A percentile compares a stretch with the other conserved stretches of the same genome.
Evolutionary conservation across 2,329 filamentous ascomycete species (phyloP).

Genomic region (Akanthomyces lecanii): DNA sequence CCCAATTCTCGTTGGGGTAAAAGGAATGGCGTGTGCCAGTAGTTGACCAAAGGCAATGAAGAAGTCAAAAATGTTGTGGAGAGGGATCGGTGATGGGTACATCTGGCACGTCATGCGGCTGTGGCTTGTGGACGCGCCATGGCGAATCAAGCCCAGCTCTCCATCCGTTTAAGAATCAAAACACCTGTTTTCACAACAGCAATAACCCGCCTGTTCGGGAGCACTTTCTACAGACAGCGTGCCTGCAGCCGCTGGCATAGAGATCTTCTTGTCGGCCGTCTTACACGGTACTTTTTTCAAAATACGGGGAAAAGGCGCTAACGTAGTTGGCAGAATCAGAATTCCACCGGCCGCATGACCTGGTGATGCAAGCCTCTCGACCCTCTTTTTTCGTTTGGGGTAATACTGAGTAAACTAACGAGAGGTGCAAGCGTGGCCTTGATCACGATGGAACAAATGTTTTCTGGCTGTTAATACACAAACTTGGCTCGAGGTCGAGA

Average conservation of each 20-base stretch:
- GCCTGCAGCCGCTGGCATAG: no score
- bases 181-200: no score
- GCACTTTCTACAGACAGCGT: no score
- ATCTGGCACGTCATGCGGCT: neutral
- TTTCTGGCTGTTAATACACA: no score
- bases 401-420: neutral
- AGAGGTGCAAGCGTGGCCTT: no score
- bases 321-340: neutral
- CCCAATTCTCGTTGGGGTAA: constrained; percentile 8
- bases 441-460: no score
- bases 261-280: no score
- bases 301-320: neutral
- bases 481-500: neutral
- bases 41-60: neutral
- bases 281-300: neutral
- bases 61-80: neutral
- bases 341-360: constrained; percentile 12
- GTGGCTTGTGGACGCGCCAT: neutral
- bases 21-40: neutral
- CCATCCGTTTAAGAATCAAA: neutral
- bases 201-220: no score
- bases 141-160: neutral
- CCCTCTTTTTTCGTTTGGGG: constrained; percentile 14
- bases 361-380: constrained; percentile 13
- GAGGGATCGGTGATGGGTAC: neutral